phyloP scores from a whole-genome alignment of 441 rosid genomes.

The Corymbia citriodora region DNA sequence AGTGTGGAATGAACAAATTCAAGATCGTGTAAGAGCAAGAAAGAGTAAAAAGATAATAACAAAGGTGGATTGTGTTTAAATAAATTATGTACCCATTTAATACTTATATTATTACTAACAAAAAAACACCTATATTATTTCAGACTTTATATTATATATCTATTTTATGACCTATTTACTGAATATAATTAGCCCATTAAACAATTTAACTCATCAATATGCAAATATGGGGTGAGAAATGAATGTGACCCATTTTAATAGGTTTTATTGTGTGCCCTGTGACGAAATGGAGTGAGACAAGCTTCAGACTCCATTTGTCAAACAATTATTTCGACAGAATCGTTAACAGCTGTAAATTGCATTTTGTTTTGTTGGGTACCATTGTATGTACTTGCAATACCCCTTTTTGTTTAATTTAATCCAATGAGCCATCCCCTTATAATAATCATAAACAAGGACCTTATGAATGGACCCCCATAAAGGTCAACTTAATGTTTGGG shows the following conservation, averaged over 20 bases:
- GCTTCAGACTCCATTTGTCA: neutral
- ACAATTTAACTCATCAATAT: no score
- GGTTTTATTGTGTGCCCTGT: neutral
- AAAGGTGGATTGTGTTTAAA: accelerated
- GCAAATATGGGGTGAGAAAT: no score
- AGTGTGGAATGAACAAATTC: accelerated
- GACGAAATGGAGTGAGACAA: neutral
- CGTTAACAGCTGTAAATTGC: neutral
- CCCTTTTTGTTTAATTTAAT: neutral
- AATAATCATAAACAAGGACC: neutral
- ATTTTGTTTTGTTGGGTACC: neutral
- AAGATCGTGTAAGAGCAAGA: accelerated
- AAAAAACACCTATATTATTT: no score
- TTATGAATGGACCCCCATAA: neutral
- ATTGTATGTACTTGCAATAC: neutral
- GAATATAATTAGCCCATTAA: accelerated
- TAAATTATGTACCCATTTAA: no score
- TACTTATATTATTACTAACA: no score
- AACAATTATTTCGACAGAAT: neutral
- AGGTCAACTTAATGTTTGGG: neutral
- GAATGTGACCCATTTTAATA: neutral
- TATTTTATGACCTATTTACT: no score
- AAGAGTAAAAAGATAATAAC: no score
- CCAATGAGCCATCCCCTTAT: neutral
- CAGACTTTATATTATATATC: no score